Evolutionary conservation across 495 filamentous ascomycete genomes (phyloP).

Genomic region (Aspergillus cristatus): DNA sequence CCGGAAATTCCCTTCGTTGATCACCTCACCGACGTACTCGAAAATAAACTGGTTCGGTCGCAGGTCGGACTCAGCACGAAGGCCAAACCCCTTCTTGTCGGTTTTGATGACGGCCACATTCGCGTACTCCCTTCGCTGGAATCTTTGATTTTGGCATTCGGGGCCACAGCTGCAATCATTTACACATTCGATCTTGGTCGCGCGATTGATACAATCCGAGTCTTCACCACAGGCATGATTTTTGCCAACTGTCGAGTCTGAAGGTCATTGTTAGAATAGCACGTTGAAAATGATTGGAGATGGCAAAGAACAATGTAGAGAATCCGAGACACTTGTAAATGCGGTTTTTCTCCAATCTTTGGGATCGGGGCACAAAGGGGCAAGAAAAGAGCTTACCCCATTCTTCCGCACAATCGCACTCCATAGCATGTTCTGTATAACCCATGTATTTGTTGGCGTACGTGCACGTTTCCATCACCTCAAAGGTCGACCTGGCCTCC

Average conservation of each 20-base stretch:
- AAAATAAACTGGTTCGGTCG: constrained; percentile 84
- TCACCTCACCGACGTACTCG: constrained; percentile 98
- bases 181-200: constrained; percentile 94
- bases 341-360: neutral
- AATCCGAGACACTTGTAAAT: constrained; percentile 2
- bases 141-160: constrained; percentile 89
- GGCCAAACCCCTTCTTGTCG: constrained; percentile 91
- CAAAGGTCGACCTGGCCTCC: constrained; percentile 69
- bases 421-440: constrained; percentile 82
- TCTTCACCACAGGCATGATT: constrained; percentile 93
- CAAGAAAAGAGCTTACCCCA: constrained; percentile 65
- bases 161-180: constrained; percentile 77
- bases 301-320: constrained; percentile 3
- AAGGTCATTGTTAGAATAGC: constrained; percentile 15
- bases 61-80: constrained; percentile 71
- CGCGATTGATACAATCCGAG: constrained; percentile 97
- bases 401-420: constrained; percentile 92
- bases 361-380: neutral
- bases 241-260: constrained; percentile 49
- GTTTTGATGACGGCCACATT: constrained; percentile 92
- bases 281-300: neutral
- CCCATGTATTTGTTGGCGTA: constrained; percentile 88
- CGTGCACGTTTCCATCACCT: constrained; percentile 68
- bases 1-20: constrained; percentile 82
- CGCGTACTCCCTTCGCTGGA: constrained; percentile 85